A percentile compares a stretch with the other conserved stretches of the same genome.
Evolutionary conservation across 1,284 basidiomycete species (phyloP).

Genomic region (Fomitopsis betulina): DNA sequence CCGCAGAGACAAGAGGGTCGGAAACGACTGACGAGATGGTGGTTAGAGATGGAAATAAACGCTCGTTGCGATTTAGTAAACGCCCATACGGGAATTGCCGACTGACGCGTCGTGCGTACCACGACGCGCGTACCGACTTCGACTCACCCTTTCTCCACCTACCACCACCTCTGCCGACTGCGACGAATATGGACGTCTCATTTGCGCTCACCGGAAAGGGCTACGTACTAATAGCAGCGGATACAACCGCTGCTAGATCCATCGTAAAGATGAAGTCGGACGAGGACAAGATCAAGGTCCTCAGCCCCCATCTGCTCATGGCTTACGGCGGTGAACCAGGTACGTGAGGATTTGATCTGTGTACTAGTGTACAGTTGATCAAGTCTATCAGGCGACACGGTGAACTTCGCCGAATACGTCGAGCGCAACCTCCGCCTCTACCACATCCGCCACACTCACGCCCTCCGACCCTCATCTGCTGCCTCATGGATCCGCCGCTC

Average conservation of each 20-base stretch:
- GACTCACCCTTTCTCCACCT: not conserved
- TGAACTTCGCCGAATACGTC: conserved; percentile 95
- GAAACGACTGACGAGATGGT: not conserved
- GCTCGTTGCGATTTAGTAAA: not conserved
- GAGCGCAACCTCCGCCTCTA: conserved; percentile 95
- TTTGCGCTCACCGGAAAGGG: conserved; percentile 83
- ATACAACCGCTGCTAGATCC: conserved; percentile 85
- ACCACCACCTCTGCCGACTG: conserved; percentile 1
- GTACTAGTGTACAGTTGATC: not conserved
- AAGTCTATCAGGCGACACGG: conserved; percentile 76
- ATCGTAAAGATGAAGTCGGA: conserved; percentile 98
- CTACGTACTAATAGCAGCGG: conserved; percentile 88
- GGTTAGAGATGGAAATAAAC: not conserved
- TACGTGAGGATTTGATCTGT: conserved; percentile 28
- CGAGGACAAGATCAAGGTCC: conserved; percentile 94
- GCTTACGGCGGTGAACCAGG: conserved; percentile 93
- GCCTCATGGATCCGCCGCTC: conserved; percentile 93
- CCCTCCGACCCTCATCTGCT: conserved; percentile 86
- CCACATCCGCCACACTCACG: conserved; percentile 90
- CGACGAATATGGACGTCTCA: conserved; percentile 61
- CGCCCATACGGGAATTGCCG: conserved; percentile 2
- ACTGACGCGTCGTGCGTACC: conserved; percentile 6
- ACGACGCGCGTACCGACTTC: not conserved
- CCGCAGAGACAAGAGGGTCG: not conserved
- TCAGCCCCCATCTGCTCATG: conserved; percentile 93